These are phyloP conservation scores for Rhodocollybia butyracea DNA, from an alignment of 768 basidiomycete genomes.

Conservation along the genomic window DNA sequence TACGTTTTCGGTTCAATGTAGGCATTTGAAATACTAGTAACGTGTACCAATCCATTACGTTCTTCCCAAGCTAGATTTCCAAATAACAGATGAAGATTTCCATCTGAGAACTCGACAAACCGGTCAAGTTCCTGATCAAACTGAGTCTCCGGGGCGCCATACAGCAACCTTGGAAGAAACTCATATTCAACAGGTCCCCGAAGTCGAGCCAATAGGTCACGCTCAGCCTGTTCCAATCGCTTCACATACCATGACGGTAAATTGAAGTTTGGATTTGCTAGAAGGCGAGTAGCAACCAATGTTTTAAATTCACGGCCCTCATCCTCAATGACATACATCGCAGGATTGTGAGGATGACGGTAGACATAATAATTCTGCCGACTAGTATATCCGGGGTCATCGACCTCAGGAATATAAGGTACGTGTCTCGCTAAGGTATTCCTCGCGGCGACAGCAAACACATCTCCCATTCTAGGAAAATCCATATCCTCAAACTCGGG, in stretches of 20 bases:
- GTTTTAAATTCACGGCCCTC: background rate
- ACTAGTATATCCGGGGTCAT: background rate
- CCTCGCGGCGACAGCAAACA: background rate
- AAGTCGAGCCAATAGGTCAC: background rate
- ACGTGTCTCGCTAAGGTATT: background rate
- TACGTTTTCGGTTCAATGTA: background rate
- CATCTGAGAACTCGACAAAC: background rate
- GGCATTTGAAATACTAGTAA: background rate
- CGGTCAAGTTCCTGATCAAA: background rate
- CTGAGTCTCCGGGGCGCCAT: background rate
- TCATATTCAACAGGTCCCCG: background rate
- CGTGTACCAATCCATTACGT: background rate
- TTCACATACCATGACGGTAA: background rate
- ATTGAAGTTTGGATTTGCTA: background rate
- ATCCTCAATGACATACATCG: background rate
- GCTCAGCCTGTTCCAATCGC: background rate
- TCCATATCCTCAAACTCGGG: background rate
- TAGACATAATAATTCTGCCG: background rate
- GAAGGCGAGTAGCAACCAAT: background rate
- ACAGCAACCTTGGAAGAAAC: background rate
- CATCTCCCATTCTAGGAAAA: background rate
- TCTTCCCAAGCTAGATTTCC: background rate
- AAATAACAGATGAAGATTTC: background rate
- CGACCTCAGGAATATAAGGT: background rate
- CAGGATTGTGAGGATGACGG: background rate